Conservation (phyloP, 2,329 filamentous ascomycete genomes). For the Didymella pinodella region DNA sequence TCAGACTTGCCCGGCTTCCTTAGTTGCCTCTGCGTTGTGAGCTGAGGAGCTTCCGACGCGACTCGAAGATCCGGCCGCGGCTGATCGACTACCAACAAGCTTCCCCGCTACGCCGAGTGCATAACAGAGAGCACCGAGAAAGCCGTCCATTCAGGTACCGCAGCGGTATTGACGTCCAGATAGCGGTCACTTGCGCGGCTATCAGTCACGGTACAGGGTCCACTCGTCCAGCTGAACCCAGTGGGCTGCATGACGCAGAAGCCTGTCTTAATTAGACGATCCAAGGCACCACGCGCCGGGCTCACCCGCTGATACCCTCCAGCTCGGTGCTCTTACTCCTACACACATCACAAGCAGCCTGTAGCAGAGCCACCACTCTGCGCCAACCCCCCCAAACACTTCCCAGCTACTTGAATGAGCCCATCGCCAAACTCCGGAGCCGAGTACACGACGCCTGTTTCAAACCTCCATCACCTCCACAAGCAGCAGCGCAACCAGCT, state of each 20-base stretch:
- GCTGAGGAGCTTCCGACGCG: constrained; percentile 29
- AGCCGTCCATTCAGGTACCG: constrained; percentile 11
- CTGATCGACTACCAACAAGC: constrained; percentile 24
- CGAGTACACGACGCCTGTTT: constrained; percentile 43
- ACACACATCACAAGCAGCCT: constrained; percentile 18
- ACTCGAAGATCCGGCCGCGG: constrained; percentile 28
- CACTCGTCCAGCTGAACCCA: constrained; percentile 27
- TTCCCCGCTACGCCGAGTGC: constrained; percentile 24
- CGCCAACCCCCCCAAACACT: constrained; percentile 14
- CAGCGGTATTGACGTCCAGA: constrained; percentile 19
- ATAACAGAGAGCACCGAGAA: constrained; percentile 8
- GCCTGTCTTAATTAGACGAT: constrained; percentile 25
- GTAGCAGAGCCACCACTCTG: constrained; percentile 22
- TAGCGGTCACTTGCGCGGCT: constrained; percentile 9
- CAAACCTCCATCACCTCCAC: constrained; percentile 47
- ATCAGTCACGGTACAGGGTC: constrained; percentile 30
- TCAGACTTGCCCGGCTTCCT: not conserved
- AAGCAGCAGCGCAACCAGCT: constrained; percentile 47
- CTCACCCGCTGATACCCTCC: constrained; percentile 17
- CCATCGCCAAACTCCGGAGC: constrained; percentile 46
- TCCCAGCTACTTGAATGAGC: constrained; percentile 49
- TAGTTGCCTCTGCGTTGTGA: constrained; percentile 24
- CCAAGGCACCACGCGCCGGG: constrained; percentile 30
- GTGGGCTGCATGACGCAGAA: constrained; percentile 38
- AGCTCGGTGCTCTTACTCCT: constrained; percentile 10